These are phyloP conservation scores for Podila horticola DNA, from an alignment of 192 early-diverging fungal genomes.

Conservation along the genomic window DNA sequence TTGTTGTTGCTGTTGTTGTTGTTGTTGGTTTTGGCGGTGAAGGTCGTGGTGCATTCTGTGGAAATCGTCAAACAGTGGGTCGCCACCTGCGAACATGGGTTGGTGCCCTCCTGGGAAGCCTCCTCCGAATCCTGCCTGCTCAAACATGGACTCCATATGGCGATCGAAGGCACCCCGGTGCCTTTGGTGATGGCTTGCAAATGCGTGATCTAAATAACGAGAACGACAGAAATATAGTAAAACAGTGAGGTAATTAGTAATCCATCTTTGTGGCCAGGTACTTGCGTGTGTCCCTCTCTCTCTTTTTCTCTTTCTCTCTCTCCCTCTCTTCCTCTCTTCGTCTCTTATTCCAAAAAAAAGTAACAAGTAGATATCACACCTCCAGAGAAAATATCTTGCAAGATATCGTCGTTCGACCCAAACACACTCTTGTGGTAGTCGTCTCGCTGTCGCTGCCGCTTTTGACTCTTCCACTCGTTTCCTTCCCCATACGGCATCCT, in stretches of 20 bases:
- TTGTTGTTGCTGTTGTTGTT: neutral
- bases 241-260: neutral
- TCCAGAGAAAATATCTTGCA: conserved; percentile 9
- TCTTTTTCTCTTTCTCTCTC: no score
- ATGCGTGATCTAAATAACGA: conserved; percentile 10
- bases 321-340: no score
- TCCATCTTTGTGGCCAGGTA: neutral
- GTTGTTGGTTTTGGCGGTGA: neutral
- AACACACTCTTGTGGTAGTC: neutral
- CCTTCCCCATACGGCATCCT: neutral
- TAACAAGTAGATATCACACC: conserved; percentile 2
- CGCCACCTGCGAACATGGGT: neutral
- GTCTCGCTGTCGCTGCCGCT: neutral
- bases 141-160: conserved; percentile 32
- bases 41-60: neutral
- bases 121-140: neutral
- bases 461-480: neutral
- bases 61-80: neutral
- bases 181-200: conserved; percentile 24
- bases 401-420: conserved; percentile 8
- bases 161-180: conserved; percentile 16
- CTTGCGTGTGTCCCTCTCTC: no score
- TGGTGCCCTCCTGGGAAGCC: conserved; percentile 5
- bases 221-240: neutral
- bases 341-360: neutral